Evolutionary conservation across 371 early-diverging fungal species (phyloP), one percentile per base, ranked within the genome.

Genomic region (Choanephora cucurbitarum): DNA sequence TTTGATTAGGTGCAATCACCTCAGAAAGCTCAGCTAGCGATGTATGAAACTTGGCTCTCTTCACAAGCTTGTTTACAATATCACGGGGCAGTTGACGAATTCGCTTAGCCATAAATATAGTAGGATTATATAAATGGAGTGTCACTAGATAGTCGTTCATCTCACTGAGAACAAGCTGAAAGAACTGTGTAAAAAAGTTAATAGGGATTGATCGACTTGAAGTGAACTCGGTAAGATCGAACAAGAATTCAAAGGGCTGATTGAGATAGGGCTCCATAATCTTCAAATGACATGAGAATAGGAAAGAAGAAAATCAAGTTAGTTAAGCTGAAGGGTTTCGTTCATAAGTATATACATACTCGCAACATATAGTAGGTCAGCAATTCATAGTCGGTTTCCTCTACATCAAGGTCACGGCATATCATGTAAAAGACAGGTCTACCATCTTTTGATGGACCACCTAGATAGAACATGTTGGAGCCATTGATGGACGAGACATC

Each of bases 361-460:
- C 87, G 83, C 42, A 91, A 74, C 63, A 89, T 70, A 52, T 89
- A 85, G 55, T 86, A 82, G 64, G 90, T 81, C 21, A 93, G 65
- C 3, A 91, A 60, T 32, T 95, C 93, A 71, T 92, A 90, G 72
- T 96, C 94, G 34, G 85, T 70, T 22, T 78, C 80, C 18, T 92
- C 90, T 39, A 84, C 65, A 48, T 81, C 81, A 32, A 95, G 53
- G 17, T 86, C 70, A 31, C 93, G 83, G 33, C 85, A 73, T 37
- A 94, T 85, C 61, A 88, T 81, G 71, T 95, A 96, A 52, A 94
- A 81, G 1, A 96, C 91, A 0, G 92, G 92, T 37, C 87, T 72
- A 13, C 83, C 77, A 40, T 82, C 91, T 59, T 89, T 90, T 5
- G 92, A 91, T 17, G 78, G 59, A 5, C 92, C 92, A 10, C 88